Evolutionary conservation across 2,329 filamentous ascomycete genomes (phyloP), one percentile per base, ranked within the genome.

Genomic region (Alternaria viburni): DNA sequence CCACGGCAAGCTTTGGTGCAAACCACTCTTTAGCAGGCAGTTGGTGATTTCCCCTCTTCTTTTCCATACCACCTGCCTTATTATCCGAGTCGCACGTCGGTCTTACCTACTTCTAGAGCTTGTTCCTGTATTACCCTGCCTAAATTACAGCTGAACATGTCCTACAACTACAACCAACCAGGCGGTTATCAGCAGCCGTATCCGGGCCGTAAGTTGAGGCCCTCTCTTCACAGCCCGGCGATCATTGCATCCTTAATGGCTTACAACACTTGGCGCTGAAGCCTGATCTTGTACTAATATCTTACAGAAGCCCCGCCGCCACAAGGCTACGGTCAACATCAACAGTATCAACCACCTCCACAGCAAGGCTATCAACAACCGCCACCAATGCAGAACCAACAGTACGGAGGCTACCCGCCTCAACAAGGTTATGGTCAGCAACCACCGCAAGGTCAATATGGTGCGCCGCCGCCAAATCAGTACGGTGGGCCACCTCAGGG

Each of bases 401-500:
- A 73, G 26, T 72, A 71, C 56, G 71, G 66, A 21, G 68, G 69
- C 49, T 81, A 82, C 61, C 77, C 72, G 54, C 78, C 69, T 45
- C 73, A 75, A 65, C 72, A 75, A 56, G 67, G 70, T 26, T 74
- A 71, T 59, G 71, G 71, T 13, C 72, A 72, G 54, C 66, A 54
- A 17, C 70, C 65, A 11, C 61, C 68, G 6, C 69, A 59, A 26
- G 62, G 64, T 6, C 70, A 73, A 44, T 81, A 82, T 61, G 79
- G 79, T 43, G 77, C 79, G 19, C 80, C 81, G 23, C 77, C 72
- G 45, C 77, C 71, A 50, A 69, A 70, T 41, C 68, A 69, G 49
- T 73, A 73, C 25, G 69, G 69, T 15, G 67, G 70, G n/a, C 72
- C 68, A 26, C 62, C 62, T 13, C 62, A 58, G 43, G 62, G 62